Base-by-base conservation (phyloP, 371 early-diverging fungal genomes). In the Syncephalastrum monosporum region DNA sequence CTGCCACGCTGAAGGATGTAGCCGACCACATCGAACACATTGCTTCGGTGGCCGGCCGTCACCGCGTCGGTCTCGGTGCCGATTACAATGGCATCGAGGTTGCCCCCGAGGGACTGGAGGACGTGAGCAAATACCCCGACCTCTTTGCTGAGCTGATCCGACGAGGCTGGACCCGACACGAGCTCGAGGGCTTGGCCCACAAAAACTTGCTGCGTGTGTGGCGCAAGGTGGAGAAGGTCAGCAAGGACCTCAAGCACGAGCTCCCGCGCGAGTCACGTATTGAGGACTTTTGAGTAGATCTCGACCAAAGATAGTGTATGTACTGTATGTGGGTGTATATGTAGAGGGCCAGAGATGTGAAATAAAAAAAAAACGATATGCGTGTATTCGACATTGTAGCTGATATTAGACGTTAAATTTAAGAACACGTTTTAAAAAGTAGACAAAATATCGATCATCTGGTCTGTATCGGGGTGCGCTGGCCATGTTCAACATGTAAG, bases 1-100 rank as follows among this genome's bases (percentile, higher is more conserved):
- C 71, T 43, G 81, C 80, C 13, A 83, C 84, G 0, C 21, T 87
- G 0, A 23, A 16, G 8, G 72, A 75, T 38, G 81, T 89, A 2
- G 89, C 81, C 3, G 81, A 87, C 48, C 89, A 89, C 61, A 73
- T 87, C 25, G 72, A 69, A 23, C 65, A 89, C 56, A 81, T 87
- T 57, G 74, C 69, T 16, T 58, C 71, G 10, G 56, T 82, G 14
- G 82, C 79, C 41, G 89, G 89, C 0, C 64, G 69, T 7, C 60
- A 78, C 53, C 76, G 82, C 52, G 79, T 87, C 19, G 89, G 87
- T 6, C 38, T 89, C 8, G 89, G 89, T n/a, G 77, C 79, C 14
- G 87, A 88, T 57, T 88, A 76, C 61, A 84, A 85, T 56, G 89
- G 89, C 7, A 79, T 83, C 21, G 77, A 79, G 12, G 48, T 52